A percentile compares a stretch with the other conserved stretches of the same genome.
phyloP scores from a whole-genome alignment of 768 basidiomycete species.

The Calocybe cyanea region DNA sequence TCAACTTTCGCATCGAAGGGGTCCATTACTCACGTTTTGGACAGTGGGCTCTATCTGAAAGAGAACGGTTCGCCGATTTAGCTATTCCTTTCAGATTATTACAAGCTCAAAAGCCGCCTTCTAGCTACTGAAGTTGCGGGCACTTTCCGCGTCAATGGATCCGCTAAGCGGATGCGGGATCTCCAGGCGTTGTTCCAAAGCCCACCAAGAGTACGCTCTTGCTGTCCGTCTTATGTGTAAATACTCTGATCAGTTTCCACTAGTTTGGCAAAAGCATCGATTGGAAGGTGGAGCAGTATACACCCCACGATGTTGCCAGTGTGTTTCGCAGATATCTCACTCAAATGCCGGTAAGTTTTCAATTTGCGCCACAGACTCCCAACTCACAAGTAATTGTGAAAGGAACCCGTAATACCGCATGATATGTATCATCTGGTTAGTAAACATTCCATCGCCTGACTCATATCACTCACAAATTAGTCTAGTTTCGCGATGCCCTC shows the following conservation, averaged over 20 bases:
- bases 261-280: constrained; percentile 94
- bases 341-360: constrained; percentile 82
- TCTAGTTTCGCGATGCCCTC: constrained; percentile 75
- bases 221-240: background rate
- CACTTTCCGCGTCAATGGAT: constrained; percentile 95
- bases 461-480: constrained; percentile 13
- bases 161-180: constrained; percentile 92
- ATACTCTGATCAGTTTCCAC: background rate
- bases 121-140: constrained; percentile 88
- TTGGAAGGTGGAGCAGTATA: constrained; percentile 83
- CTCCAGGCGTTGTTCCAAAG: constrained; percentile 88
- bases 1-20: constrained; percentile 16
- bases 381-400: background rate
- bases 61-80: constrained; percentile 63
- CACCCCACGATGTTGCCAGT: constrained; percentile 95
- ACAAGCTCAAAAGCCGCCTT: constrained; percentile 5
- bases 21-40: constrained; percentile 4
- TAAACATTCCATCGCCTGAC: constrained; percentile 16
- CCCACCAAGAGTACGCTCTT: constrained; percentile 67
- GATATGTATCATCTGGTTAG: constrained; percentile 85
- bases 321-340: constrained; percentile 95
- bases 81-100: background rate
- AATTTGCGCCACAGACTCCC: constrained; percentile 8
- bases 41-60: constrained; percentile 89
- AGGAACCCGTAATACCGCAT: constrained; percentile 96